Percentiles rank a stretch among this genome's conserved stretches.
Conservation (phyloP, 345 rosid genomes). For the Erysimum cheiranthoides region DNA sequence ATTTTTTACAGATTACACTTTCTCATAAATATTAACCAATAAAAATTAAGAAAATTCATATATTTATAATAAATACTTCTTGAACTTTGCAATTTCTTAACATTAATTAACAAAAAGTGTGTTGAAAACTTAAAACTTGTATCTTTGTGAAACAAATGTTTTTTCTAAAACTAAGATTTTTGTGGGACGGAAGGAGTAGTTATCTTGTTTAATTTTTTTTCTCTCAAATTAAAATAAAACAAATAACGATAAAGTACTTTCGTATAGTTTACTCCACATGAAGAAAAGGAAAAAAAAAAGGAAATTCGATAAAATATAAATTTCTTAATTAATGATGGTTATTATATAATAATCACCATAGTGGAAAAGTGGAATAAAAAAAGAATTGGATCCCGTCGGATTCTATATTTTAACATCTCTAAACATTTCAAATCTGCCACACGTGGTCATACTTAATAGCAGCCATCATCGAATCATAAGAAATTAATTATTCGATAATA, state of each 20-base stretch:
- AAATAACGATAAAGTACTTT: background rate
- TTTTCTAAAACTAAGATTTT: too few species aligned
- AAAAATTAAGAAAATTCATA: too few species aligned
- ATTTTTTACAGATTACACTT: too few species aligned
- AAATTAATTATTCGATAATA: conserved; percentile 23
- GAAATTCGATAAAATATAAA: background rate
- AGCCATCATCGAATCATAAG: conserved; percentile 30
- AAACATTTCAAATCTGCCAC: conserved; percentile 40
- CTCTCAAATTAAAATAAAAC: background rate
- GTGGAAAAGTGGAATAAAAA: conserved; percentile 21
- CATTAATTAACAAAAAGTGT: too few species aligned
- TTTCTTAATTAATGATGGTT: background rate
- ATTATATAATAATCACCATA: conserved; percentile 17
- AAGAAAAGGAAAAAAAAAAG: background rate
- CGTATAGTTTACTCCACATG: conserved; percentile 15
- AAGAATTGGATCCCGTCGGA: conserved; percentile 35
- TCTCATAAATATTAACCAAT: too few species aligned
- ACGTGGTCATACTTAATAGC: conserved; percentile 45
- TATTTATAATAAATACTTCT: too few species aligned
- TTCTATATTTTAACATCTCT: conserved; percentile 26
- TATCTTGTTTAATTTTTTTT: background rate
- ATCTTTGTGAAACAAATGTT: too few species aligned
- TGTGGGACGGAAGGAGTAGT: too few species aligned
- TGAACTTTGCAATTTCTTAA: too few species aligned
- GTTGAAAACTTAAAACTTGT: too few species aligned